phyloP scores from a whole-genome alignment of 805 yeast genomes.

The Lachancea kluyveri region DNA sequence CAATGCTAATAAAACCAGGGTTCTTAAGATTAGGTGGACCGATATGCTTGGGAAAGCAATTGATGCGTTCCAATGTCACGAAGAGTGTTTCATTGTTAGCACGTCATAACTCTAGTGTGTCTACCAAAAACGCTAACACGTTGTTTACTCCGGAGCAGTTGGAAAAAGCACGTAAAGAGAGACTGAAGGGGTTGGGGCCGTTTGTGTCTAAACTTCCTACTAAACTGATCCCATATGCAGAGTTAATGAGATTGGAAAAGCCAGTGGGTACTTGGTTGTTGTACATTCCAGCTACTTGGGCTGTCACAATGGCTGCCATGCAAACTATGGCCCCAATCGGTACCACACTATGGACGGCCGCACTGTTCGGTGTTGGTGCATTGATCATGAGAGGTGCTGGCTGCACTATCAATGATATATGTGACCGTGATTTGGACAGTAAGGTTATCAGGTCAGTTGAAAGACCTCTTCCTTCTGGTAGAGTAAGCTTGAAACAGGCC shows the following conservation, averaged over 20 bases:
- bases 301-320: slow-evolving; percentile 84
- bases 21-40: too few species aligned
- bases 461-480: slow-evolving; percentile 89
- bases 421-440: slow-evolving; percentile 76
- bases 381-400: slow-evolving; percentile 96
- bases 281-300: slow-evolving; percentile 85
- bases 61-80: too few species aligned
- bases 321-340: slow-evolving; percentile 61
- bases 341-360: slow-evolving; percentile 54
- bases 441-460: slow-evolving; percentile 83
- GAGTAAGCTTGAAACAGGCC: slow-evolving; percentile 69
- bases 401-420: slow-evolving; percentile 87
- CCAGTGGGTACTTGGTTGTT: slow-evolving; percentile 93
- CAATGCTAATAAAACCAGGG: too few species aligned
- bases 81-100: too few species aligned
- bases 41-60: too few species aligned
- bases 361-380: slow-evolving; percentile 77
- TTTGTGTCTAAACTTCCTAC: slow-evolving; percentile 60
- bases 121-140: background rate
- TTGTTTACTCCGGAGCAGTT: slow-evolving; percentile 26
- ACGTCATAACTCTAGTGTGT: too few species aligned
- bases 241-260: slow-evolving; percentile 83
- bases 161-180: slow-evolving; percentile 40
- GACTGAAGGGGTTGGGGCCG: slow-evolving; percentile 44
- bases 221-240: slow-evolving; percentile 82